Conservation (phyloP, 108 stramenopile genomes). For the Nitzschia sp. region DNA sequence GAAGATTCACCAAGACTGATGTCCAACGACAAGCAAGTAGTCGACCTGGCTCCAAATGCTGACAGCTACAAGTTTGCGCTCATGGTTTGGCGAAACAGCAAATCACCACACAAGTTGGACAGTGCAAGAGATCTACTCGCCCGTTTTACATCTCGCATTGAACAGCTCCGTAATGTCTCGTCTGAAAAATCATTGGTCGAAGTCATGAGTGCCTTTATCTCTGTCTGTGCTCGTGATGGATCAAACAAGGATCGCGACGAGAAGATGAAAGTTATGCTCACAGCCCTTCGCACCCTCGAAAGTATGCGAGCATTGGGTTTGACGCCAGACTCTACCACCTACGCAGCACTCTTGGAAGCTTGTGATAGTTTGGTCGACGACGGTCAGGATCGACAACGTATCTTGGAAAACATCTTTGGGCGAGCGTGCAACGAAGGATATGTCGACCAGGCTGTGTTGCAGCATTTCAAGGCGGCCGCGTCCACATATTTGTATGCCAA, state of each 20-base stretch:
- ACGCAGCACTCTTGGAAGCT: conserved; percentile 61
- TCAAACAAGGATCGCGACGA: conserved; percentile 14
- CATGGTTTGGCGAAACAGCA: conserved; percentile 27
- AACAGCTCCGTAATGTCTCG: not conserved
- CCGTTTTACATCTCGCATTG: conserved; percentile 9
- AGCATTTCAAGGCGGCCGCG: conserved; percentile 48
- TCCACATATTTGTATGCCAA: conserved; percentile 59
- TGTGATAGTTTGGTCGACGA: conserved; percentile 45
- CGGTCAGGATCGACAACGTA: conserved; percentile 49
- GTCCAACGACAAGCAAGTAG: too few species aligned
- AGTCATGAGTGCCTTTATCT: conserved; percentile 61
- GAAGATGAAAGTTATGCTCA: conserved; percentile 25
- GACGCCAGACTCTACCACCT: conserved; percentile 63
- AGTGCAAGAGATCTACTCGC: conserved; percentile 1
- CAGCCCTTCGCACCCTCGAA: conserved; percentile 51
- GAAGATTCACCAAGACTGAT: too few species aligned
- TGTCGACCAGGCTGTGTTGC: conserved; percentile 60
- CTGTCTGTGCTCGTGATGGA: conserved; percentile 45
- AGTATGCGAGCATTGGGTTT: conserved; percentile 42
- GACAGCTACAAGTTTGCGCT: conserved; percentile 28
- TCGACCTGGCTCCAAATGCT: conserved; percentile 21
- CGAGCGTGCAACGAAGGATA: conserved; percentile 72
- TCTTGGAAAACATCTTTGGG: conserved; percentile 66
- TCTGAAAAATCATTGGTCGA: conserved; percentile 18
- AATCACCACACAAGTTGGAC: conserved; percentile 23